Base-by-base conservation (phyloP, 2,329 filamentous ascomycete species). In the Raffaelea albimanens region DNA sequence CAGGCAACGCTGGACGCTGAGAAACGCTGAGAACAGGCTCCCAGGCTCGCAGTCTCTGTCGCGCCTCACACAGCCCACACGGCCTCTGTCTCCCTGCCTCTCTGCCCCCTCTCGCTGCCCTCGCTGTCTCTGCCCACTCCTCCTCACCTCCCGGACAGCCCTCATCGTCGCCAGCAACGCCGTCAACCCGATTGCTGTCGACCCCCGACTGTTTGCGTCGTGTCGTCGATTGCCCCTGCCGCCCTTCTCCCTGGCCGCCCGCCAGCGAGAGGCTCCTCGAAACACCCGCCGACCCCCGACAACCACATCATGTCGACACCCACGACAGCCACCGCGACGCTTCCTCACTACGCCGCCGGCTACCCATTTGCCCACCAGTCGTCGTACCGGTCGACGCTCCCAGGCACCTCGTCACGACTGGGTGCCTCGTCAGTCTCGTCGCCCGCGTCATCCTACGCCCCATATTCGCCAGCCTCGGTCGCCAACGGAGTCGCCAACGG, bases 301-400 rank as follows among this genome's bases (percentile, higher is more conserved):
- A 40, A 46, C 48, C 45, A n/a, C 48, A 51, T 50, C 64, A 90
- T 91, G 86, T 90, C 86, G 73, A 89, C 85, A 57, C 85, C 86
- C 57, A 87, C 85, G 53, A 85, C 82, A 60, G 83, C 82, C 59
- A 85, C 83, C 64, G 82, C 82, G 60, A 84, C 82, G 56, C 73
- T 87, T 61, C 81, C 82, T 62, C 78, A 77, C 59, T 81, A 83
- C 65, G 78, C 76, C 52, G 75, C 76, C 60, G 80, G 82, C 70
- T 82, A 82, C 60, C 73, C 79, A 60, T 77, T 80, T 59, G 61
- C 74, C 42, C 73, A 72, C 55, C 63, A 70, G 51, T 61, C 69
- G 36, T 56, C 63, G 14, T 65, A 61, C 54, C 61, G 62, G 18
- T 55, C 61, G 22, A 47, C 49, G 4, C 60, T 69, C 53, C 63